Evolutionary conservation across 768 basidiomycete species (phyloP).

Genomic region (Boletus subcaerulescens): DNA sequence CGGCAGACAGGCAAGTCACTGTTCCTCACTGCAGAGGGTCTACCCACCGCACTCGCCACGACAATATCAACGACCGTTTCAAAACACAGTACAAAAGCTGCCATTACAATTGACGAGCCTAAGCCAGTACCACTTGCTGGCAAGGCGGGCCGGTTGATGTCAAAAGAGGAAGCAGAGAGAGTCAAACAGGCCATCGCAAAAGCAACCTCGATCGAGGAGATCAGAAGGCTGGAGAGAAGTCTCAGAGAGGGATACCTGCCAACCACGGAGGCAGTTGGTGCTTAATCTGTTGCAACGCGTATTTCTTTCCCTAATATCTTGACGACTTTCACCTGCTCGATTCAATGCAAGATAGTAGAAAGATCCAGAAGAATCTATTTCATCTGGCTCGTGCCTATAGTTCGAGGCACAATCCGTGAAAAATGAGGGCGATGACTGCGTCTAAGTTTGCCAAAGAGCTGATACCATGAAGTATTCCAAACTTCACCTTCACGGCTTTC

Average conservation of each 20-base stretch:
- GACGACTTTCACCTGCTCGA: neutral
- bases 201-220: slow-evolving; percentile 90
- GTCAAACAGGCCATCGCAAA: slow-evolving; percentile 85
- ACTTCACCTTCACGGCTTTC: slow-evolving; percentile 52
- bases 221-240: slow-evolving; percentile 77
- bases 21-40: slow-evolving; percentile 77
- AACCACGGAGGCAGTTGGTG: slow-evolving; percentile 71
- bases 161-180: slow-evolving; percentile 85
- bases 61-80: slow-evolving; percentile 74
- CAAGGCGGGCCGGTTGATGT: slow-evolving; percentile 85
- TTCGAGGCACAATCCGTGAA: slow-evolving; percentile 74
- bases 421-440: slow-evolving; percentile 55
- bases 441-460: slow-evolving; percentile 65
- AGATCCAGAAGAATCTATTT: neutral
- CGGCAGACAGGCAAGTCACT: slow-evolving; percentile 68
- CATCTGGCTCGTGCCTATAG: slow-evolving; percentile 37
- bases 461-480: slow-evolving; percentile 65
- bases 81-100: slow-evolving; percentile 56
- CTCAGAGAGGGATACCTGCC: slow-evolving; percentile 84
- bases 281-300: slow-evolving; percentile 45
- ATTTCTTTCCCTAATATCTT: slow-evolving; percentile 29
- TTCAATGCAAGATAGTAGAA: neutral
- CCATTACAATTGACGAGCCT: slow-evolving; percentile 77
- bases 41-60: slow-evolving; percentile 77
- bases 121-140: slow-evolving; percentile 50